A percentile compares a stretch with the other conserved stretches of the same genome.
phyloP scores from a whole-genome alignment of 192 early-diverging fungal genomes.

The Chytriomyces hyalinus region DNA sequence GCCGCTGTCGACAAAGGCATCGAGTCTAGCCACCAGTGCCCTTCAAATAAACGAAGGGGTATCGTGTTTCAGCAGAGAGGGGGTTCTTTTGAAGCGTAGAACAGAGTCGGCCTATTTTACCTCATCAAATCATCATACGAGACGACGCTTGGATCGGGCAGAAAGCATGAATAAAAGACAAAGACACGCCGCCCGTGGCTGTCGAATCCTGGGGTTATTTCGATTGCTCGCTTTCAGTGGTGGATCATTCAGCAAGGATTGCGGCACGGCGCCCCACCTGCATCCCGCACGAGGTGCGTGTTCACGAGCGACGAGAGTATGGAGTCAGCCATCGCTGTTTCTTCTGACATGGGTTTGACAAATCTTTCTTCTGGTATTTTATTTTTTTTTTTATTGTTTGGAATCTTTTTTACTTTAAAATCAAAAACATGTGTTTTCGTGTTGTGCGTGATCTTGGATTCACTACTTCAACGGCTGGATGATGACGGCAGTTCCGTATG shows the following conservation, averaged over 20 bases:
- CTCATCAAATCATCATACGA: slow-evolving; percentile 85
- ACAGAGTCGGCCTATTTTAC: slow-evolving; percentile 42
- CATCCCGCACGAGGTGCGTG: slow-evolving; percentile 29
- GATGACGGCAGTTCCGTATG: slow-evolving; percentile 23
- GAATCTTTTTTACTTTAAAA: no score
- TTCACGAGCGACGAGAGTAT: slow-evolving; percentile 27
- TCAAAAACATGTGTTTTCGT: no score
- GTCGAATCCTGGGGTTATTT: slow-evolving; percentile 72
- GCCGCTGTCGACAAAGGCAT: slow-evolving; percentile 87
- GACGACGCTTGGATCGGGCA: slow-evolving; percentile 82
- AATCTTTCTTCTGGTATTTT: no score
- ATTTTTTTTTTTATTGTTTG: no score
- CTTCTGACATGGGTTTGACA: background rate
- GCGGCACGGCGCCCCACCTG: background rate
- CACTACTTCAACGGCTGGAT: background rate
- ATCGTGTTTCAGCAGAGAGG: background rate
- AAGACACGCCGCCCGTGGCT: slow-evolving; percentile 82
- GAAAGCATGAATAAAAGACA: slow-evolving; percentile 79
- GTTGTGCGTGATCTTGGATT: no score
- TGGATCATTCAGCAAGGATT: background rate
- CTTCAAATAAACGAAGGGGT: background rate
- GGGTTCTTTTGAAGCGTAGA: background rate
- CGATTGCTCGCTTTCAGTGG: background rate
- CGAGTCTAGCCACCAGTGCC: slow-evolving; percentile 64
- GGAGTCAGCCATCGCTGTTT: slow-evolving; percentile 5